Conservation (phyloP, 2,329 filamentous ascomycete species). For the Monosporascus sp. region DNA sequence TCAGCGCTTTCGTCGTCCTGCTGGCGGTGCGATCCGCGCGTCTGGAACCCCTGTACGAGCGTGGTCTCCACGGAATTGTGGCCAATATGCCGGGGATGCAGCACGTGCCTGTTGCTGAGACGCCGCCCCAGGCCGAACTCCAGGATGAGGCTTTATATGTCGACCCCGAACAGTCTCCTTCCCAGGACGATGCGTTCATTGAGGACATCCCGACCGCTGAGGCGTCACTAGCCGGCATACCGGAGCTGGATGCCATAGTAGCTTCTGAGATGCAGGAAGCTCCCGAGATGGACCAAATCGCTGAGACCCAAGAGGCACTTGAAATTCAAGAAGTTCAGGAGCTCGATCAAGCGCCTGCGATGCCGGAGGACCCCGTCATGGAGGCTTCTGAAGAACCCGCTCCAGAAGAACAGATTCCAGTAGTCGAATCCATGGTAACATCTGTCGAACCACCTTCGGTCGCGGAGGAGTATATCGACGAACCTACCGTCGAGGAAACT, state of each 20-base stretch:
- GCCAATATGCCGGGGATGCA: slow-evolving; percentile 15
- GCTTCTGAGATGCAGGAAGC: background rate
- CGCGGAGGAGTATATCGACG: background rate
- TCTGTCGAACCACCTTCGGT: no score
- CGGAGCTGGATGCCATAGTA: background rate
- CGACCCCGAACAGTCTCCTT: background rate
- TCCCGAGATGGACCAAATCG: background rate
- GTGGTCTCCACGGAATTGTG: slow-evolving; percentile 18
- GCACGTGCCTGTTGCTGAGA: slow-evolving; percentile 10
- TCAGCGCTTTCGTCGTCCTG: slow-evolving; percentile 48
- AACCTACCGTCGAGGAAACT: background rate
- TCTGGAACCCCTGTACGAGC: slow-evolving; percentile 24
- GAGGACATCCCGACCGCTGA: no score
- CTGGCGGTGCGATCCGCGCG: slow-evolving; percentile 36
- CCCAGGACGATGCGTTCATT: no score
- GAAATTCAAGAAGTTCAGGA: background rate
- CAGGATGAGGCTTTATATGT: background rate
- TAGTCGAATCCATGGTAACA: background rate
- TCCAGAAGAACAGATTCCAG: background rate
- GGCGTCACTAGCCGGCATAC: no score
- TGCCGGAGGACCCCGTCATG: background rate
- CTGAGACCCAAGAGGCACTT: background rate
- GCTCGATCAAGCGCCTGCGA: background rate
- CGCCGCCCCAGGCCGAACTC: slow-evolving; percentile 1
- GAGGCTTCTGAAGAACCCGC: background rate